phyloP scores from a whole-genome alignment of 768 basidiomycete species.

The Rhodotorula kratochvilovae region DNA sequence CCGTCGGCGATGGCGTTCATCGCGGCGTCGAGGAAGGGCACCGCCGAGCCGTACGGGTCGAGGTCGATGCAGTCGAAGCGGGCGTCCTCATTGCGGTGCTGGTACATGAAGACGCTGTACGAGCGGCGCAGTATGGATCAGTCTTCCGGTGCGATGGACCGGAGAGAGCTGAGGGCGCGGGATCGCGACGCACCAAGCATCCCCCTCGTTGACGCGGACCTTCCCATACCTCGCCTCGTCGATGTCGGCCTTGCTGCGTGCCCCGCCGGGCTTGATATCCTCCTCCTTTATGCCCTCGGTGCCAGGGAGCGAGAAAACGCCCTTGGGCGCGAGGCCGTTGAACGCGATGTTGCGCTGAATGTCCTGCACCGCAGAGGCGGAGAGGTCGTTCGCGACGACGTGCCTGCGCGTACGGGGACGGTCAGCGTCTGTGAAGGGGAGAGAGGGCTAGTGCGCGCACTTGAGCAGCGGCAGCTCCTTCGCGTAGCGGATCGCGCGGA shows the following conservation, averaged over 20 bases:
- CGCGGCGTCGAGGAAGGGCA: slow-evolving; percentile 92
- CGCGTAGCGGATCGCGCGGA: slow-evolving; percentile 92
- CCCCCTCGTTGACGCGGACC: slow-evolving; percentile 81
- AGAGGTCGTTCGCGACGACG: slow-evolving; percentile 92
- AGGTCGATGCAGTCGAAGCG: slow-evolving; percentile 94
- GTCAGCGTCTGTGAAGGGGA: neutral
- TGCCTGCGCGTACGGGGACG: slow-evolving; percentile 55
- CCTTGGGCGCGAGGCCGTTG: slow-evolving; percentile 58
- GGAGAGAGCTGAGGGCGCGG: neutral
- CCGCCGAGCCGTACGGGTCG: slow-evolving; percentile 95
- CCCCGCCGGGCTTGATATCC: slow-evolving; percentile 11
- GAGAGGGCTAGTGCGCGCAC: slow-evolving; percentile 51
- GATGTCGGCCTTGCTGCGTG: slow-evolving; percentile 16
- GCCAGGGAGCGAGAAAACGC: slow-evolving; percentile 2
- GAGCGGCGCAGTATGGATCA: neutral
- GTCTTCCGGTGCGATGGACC: neutral
- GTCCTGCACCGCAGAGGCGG: slow-evolving; percentile 70
- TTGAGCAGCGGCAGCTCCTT: slow-evolving; percentile 89
- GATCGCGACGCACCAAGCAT: slow-evolving; percentile 70
- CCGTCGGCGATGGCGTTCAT: slow-evolving; percentile 83
- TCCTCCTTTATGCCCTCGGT: slow-evolving; percentile 6
- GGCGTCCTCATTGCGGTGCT: slow-evolving; percentile 65
- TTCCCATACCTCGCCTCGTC: slow-evolving; percentile 50
- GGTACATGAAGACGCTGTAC: slow-evolving; percentile 78
- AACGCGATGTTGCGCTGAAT: slow-evolving; percentile 80